phyloP scores from a whole-genome alignment of 495 filamentous ascomycete species.

The Podospora sp. region DNA sequence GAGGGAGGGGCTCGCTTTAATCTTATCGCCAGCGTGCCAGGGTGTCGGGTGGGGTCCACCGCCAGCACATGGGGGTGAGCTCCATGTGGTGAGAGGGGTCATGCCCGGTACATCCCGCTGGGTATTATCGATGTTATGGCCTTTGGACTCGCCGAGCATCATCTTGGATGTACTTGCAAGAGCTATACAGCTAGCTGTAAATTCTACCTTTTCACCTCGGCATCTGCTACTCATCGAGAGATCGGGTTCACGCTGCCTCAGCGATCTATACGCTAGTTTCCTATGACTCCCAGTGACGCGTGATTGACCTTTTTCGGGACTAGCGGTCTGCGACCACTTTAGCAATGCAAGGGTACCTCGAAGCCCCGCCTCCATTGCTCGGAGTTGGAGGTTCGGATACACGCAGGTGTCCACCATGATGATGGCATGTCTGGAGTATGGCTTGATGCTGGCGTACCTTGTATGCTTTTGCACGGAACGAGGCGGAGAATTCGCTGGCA shows the following conservation, averaged over 20 bases:
- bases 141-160: no score
- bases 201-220: background rate
- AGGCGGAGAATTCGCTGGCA: background rate
- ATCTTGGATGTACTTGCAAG: background rate
- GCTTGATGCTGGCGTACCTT: background rate
- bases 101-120: background rate
- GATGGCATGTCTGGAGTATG: background rate
- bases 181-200: background rate
- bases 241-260: background rate
- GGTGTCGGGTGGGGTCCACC: background rate
- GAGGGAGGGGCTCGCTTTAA: background rate
- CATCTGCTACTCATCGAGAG: background rate
- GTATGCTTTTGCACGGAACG: background rate
- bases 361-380: background rate
- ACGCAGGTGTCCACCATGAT: background rate
- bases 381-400: background rate
- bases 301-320: constrained; percentile 14
- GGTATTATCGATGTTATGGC: background rate
- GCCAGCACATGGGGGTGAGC: background rate
- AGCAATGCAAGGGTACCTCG: constrained; percentile 7
- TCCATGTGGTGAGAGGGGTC: background rate
- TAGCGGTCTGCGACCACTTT: constrained; percentile 19
- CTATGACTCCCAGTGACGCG: constrained; percentile 5
- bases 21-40: background rate
- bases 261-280: background rate